A percentile compares a stretch with the other conserved stretches of the same genome.
Conservation (phyloP, 2,329 filamentous ascomycete genomes). For the Paecilomyces fulvus region DNA sequence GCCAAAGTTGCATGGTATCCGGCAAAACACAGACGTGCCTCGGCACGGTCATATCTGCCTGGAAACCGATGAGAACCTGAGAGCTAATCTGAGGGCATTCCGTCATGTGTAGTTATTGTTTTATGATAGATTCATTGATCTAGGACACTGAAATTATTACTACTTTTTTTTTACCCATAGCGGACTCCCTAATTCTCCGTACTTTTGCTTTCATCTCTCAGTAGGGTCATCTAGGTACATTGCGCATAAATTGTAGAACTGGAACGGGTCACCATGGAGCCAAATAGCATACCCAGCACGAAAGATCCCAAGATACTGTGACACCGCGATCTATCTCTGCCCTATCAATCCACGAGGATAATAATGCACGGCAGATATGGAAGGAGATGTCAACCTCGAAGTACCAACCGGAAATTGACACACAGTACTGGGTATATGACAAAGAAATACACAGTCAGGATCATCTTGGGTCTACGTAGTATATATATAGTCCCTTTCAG, state of each 20-base stretch:
- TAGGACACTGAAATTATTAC: background rate
- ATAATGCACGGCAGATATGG: no score
- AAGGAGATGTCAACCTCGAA: no score
- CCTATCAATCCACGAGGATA: no score
- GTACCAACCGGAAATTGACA: no score
- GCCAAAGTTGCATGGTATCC: slow-evolving; percentile 41
- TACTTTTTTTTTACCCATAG: background rate
- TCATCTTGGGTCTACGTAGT: background rate
- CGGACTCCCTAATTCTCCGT: background rate
- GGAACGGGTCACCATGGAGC: background rate
- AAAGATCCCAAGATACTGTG: background rate
- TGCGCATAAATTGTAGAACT: no score
- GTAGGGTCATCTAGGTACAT: no score
- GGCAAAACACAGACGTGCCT: slow-evolving; percentile 13
- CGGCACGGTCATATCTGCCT: slow-evolving; percentile 14
- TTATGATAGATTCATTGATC: background rate
- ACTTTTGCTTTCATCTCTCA: background rate
- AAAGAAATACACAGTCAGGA: background rate
- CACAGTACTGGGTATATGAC: no score
- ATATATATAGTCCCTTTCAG: no score
- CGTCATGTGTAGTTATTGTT: background rate
- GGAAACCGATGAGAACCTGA: slow-evolving; percentile 38
- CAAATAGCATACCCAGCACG: background rate
- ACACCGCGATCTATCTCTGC: no score
- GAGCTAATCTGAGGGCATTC: slow-evolving; percentile 38